Evolutionary conservation across 225 moss, liverwort and hornwort genomes (phyloP).

Genomic region (Antitrichia curtipendula): DNA sequence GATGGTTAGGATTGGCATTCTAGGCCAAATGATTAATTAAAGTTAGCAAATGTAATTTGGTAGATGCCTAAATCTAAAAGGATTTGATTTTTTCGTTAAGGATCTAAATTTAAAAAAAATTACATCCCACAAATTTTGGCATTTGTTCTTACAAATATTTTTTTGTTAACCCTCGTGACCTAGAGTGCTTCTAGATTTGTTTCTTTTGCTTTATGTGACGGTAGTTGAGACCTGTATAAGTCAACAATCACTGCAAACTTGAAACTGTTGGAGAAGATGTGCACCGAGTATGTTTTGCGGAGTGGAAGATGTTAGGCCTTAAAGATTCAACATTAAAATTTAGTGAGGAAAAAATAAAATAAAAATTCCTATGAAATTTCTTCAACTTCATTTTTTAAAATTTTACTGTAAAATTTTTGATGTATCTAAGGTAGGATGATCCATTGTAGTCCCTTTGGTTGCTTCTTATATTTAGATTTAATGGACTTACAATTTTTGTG

Average conservation of each 20-base stretch:
- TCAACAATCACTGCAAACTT: not conserved
- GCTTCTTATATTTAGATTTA: not conserved
- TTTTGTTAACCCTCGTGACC: accelerated
- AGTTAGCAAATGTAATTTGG: not conserved
- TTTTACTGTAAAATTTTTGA: no score
- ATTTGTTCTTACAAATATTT: not conserved
- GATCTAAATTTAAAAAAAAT: not conserved
- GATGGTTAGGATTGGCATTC: accelerated
- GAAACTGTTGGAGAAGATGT: not conserved
- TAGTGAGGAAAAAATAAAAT: not conserved
- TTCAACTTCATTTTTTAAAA: not conserved
- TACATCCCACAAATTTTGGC: not conserved
- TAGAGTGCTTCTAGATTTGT: accelerated
- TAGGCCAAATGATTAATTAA: not conserved
- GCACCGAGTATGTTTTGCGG: accelerated
- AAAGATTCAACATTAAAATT: not conserved
- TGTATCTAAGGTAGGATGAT: not conserved
- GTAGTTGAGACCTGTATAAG: not conserved
- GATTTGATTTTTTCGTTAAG: no score
- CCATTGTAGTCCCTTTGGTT: no score
- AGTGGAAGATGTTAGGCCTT: not conserved
- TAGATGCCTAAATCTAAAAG: not conserved
- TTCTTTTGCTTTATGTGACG: not conserved
- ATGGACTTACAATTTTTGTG: not conserved
- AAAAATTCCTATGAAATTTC: not conserved